Conservation (phyloP, 2,329 filamentous ascomycete species). For the Bimuria novae-zelandiae region DNA sequence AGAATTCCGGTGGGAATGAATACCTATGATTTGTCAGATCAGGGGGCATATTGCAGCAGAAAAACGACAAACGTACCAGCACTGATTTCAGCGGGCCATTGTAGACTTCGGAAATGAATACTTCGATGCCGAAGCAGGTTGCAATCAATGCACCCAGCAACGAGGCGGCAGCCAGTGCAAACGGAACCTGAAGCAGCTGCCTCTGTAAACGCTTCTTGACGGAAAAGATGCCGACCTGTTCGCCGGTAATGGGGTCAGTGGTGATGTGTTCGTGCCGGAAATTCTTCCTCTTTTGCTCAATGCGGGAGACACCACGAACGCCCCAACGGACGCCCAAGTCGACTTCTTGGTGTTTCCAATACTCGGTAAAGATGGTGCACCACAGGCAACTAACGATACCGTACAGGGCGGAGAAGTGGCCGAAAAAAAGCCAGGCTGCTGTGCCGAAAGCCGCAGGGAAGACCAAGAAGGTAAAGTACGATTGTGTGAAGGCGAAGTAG, state of each 20-base stretch:
- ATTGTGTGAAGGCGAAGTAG: constrained; percentile 93
- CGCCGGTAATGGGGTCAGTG: constrained; percentile 80
- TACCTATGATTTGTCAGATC: constrained; percentile 56
- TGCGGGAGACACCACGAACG: constrained; percentile 79
- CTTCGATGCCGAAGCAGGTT: constrained; percentile 87
- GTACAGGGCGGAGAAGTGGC: constrained; percentile 82
- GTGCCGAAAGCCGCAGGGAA: constrained; percentile 81
- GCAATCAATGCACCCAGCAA: constrained; percentile 82
- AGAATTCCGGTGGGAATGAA: constrained; percentile 89
- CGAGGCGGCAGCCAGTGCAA: constrained; percentile 73
- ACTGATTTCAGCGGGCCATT: constrained; percentile 84
- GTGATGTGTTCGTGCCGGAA: constrained; percentile 80
- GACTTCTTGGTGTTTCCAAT: constrained; percentile 91
- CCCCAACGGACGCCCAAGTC: constrained; percentile 89
- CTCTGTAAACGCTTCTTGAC: constrained; percentile 73
- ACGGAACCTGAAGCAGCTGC: constrained; percentile 82
- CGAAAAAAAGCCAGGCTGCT: constrained; percentile 78
- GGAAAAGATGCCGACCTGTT: constrained; percentile 76
- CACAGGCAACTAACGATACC: constrained; percentile 80
- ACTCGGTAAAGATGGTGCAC: constrained; percentile 87
- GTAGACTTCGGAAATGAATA: constrained; percentile 95
- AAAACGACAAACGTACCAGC: constrained; percentile 62
- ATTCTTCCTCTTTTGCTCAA: constrained; percentile 76
- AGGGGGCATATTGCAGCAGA: too few species aligned
- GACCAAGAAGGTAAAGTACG: constrained; percentile 85